These are phyloP conservation scores for Parastagonospora nodorum DNA, from an alignment of 2,329 filamentous ascomycete species.

Conservation along the genomic window DNA sequence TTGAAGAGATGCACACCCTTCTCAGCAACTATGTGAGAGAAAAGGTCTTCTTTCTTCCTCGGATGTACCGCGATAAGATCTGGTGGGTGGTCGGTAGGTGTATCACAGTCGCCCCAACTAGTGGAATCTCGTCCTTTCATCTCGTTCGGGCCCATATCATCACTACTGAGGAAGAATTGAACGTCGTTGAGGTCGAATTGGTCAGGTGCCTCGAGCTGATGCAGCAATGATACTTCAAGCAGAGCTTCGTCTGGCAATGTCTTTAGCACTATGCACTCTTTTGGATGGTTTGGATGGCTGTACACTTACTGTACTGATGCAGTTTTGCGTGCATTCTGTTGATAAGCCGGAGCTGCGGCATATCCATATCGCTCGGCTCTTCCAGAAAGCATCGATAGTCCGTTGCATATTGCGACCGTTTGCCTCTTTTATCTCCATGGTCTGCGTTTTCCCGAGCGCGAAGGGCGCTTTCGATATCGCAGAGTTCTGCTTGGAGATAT, in stretches of 20 bases:
- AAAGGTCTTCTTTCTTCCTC: not conserved
- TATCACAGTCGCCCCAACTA: not conserved
- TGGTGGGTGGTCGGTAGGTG: not conserved
- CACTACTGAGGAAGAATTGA: not conserved
- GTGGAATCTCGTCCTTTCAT: not conserved
- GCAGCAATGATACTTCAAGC: not conserved
- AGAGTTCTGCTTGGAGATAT: slow-evolving; percentile 4
- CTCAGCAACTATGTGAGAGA: not conserved
- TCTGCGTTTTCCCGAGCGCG: not conserved
- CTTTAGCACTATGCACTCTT: not conserved
- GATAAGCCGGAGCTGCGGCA: not conserved
- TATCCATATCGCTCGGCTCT: not conserved
- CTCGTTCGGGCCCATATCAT: not conserved
- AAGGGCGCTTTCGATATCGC: not conserved
- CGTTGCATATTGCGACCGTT: not conserved
- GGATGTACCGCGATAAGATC: not conserved
- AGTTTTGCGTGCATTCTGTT: not conserved
- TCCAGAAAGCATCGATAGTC: not conserved
- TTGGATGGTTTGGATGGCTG: not conserved
- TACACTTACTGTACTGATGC: not conserved
- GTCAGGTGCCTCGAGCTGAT: not conserved
- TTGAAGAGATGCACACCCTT: not conserved
- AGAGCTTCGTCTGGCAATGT: not conserved
- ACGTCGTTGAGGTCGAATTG: not conserved
- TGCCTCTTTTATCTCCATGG: not conserved